phyloP scores from a whole-genome alignment of 176 grass and related monocot genomes.

The Zizania latifolia region DNA sequence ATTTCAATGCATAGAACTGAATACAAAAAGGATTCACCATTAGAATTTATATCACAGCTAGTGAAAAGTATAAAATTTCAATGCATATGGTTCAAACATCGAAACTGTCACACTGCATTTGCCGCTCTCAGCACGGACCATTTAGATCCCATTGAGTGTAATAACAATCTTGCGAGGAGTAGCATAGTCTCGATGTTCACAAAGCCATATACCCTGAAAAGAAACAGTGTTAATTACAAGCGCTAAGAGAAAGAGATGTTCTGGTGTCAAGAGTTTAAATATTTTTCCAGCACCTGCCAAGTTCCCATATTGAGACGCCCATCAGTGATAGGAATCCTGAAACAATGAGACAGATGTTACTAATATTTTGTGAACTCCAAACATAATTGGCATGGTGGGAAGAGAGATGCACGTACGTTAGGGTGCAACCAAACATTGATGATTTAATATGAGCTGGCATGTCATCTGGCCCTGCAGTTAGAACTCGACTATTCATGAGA shows the following conservation, averaged over 20 bases:
- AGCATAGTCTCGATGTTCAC: slow-evolving; percentile 78
- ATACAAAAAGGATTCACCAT: not conserved
- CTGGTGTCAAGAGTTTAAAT: not conserved
- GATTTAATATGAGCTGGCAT: slow-evolving; percentile 99
- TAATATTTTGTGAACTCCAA: not conserved
- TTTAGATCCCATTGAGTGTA: slow-evolving; percentile 69
- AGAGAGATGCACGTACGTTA: slow-evolving; percentile 45
- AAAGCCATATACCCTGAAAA: slow-evolving; percentile 88
- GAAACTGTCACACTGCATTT: not conserved
- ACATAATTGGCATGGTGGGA: not conserved
- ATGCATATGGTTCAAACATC: not conserved
- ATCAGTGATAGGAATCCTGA: slow-evolving; percentile 86
- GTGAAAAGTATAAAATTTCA: not conserved
- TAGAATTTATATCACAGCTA: not conserved
- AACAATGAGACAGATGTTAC: slow-evolving; percentile 22
- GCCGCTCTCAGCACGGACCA: not conserved
- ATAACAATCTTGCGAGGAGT: slow-evolving; percentile 79
- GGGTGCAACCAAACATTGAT: slow-evolving; percentile 89
- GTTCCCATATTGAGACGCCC: slow-evolving; percentile 90
- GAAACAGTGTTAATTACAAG: no score
- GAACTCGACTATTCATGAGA: slow-evolving; percentile 26
- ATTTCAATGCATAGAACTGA: slow-evolving; percentile 9
- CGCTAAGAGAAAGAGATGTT: no score
- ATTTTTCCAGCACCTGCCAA: slow-evolving; percentile 60
- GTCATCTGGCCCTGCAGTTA: slow-evolving; percentile 80